These are phyloP conservation scores for Penicillium sp. DNA, from an alignment of 2,329 filamentous ascomycete genomes.

Conservation along the genomic window DNA sequence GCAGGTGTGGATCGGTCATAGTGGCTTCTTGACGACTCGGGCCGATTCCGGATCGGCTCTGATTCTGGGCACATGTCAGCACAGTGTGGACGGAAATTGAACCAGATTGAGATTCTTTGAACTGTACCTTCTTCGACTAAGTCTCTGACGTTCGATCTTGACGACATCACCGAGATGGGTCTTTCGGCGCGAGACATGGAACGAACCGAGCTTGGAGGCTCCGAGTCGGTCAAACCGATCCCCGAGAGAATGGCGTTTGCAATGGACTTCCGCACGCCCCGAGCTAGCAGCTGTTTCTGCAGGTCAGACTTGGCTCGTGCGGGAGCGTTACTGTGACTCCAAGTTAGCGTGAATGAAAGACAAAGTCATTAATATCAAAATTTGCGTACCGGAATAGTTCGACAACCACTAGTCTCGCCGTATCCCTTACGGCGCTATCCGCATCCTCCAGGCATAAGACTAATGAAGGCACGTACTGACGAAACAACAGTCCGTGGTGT, in stretches of 20 bases:
- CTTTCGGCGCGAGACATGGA: conserved; percentile 28
- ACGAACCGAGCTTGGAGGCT: conserved; percentile 20
- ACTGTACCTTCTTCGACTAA: conserved; percentile 18
- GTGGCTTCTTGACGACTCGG: conserved; percentile 17
- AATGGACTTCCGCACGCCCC: conserved; percentile 81
- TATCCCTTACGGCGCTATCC: conserved; percentile 78
- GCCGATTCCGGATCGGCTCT: conserved; percentile 16
- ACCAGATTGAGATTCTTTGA: not conserved
- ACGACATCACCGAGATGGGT: conserved; percentile 28
- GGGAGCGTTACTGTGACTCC: conserved; percentile 61
- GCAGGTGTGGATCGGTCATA: conserved; percentile 15
- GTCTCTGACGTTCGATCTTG: conserved; percentile 22
- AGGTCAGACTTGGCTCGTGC: conserved; percentile 81
- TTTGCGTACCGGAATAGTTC: conserved; percentile 68
- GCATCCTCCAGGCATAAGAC: conserved; percentile 87
- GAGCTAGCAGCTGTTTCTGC: conserved; percentile 75
- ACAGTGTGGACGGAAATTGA: not conserved
- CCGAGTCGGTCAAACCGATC: conserved; percentile 49
- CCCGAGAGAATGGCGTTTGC: conserved; percentile 72
- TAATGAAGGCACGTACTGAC: conserved; percentile 71
- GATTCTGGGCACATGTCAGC: conserved; percentile 11
- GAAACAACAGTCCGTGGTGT: conserved; percentile 72
- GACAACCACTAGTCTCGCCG: conserved; percentile 74
- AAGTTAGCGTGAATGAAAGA: conserved; percentile 5
- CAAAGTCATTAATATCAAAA: not conserved